A percentile compares a stretch with the other conserved stretches of the same genome.
Evolutionary conservation across 2,329 filamentous ascomycete species (phyloP).

Genomic region (Claviceps digitariae): DNA sequence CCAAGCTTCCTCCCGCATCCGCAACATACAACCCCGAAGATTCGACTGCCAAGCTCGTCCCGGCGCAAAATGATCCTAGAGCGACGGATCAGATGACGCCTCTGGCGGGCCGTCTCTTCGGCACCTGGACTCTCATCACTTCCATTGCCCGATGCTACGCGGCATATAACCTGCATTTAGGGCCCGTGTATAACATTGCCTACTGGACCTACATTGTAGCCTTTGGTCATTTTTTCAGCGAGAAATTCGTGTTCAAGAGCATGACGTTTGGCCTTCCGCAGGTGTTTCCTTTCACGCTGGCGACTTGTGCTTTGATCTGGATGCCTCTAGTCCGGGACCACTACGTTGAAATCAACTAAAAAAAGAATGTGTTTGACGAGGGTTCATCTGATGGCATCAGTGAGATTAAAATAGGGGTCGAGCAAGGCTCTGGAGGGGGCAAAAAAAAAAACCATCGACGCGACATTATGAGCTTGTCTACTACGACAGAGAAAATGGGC

Average conservation of each 20-base stretch:
- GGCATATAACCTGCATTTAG: slow-evolving; percentile 65
- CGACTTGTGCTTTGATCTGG: slow-evolving; percentile 40
- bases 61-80: slow-evolving; percentile 30
- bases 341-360: slow-evolving; percentile 42
- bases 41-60: slow-evolving; percentile 36
- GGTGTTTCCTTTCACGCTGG: slow-evolving; percentile 40
- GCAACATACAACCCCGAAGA: slow-evolving; percentile 36
- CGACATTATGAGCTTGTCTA: background rate
- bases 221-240: slow-evolving; percentile 61
- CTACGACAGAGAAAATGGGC: background rate
- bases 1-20: slow-evolving; percentile 26
- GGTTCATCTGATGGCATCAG: background rate
- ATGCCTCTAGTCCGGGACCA: slow-evolving; percentile 54
- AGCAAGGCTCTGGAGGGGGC: too few relatives aligned
- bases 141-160: slow-evolving; percentile 69
- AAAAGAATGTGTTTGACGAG: background rate
- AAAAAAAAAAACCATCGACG: background rate
- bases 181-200: slow-evolving; percentile 63
- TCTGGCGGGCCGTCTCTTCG: slow-evolving; percentile 67
- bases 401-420: background rate
- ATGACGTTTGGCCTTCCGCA: slow-evolving; percentile 49
- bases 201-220: slow-evolving; percentile 74
- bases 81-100: slow-evolving; percentile 53
- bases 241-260: slow-evolving; percentile 69
- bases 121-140: slow-evolving; percentile 75